These are phyloP conservation scores for Lachnellula cervina DNA, from an alignment of 2,329 filamentous ascomycete species.

Conservation along the genomic window DNA sequence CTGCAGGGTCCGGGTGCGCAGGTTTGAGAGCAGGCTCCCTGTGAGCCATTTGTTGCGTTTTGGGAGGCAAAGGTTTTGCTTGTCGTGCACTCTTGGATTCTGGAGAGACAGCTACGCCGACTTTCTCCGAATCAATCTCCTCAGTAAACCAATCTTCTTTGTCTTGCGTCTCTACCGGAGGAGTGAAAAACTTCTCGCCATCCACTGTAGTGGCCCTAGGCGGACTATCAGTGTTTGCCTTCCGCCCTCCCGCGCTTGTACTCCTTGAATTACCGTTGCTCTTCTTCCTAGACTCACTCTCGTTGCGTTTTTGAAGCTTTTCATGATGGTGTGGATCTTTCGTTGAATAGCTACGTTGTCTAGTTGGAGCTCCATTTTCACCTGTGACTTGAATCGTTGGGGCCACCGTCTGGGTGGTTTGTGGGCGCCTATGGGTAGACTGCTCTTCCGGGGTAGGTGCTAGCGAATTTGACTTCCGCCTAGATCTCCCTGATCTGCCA, in stretches of 20 bases:
- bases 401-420: constrained; percentile 33
- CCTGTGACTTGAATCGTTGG: constrained; percentile 75
- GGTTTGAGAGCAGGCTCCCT: constrained; percentile 19
- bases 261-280: constrained; percentile 46
- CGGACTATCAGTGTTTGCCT: constrained; percentile 33
- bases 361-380: constrained; percentile 47
- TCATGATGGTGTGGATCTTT: constrained; percentile 32
- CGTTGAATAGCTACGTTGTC: constrained; percentile 12
- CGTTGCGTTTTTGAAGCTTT: constrained; percentile 34
- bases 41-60: constrained; percentile 25
- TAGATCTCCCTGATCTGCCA: constrained; percentile 47
- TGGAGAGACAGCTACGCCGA: constrained; percentile 7
- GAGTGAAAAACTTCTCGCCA: constrained; percentile 47
- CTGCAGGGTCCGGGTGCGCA: constrained; percentile 4
- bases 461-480: constrained; percentile 40
- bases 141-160: constrained; percentile 34
- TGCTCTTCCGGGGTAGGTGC: constrained; percentile 28
- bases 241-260: constrained; percentile 41
- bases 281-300: constrained; percentile 36
- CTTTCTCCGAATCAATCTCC: constrained; percentile 2
- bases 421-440: constrained; percentile 30
- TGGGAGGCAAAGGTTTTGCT: constrained; percentile 18
- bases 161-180: constrained; percentile 37
- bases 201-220: constrained; percentile 43
- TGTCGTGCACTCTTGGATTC: background rate